Evolutionary conservation across 257 asterid genomes (phyloP).

Genomic region (Cruciata laevipes): DNA sequence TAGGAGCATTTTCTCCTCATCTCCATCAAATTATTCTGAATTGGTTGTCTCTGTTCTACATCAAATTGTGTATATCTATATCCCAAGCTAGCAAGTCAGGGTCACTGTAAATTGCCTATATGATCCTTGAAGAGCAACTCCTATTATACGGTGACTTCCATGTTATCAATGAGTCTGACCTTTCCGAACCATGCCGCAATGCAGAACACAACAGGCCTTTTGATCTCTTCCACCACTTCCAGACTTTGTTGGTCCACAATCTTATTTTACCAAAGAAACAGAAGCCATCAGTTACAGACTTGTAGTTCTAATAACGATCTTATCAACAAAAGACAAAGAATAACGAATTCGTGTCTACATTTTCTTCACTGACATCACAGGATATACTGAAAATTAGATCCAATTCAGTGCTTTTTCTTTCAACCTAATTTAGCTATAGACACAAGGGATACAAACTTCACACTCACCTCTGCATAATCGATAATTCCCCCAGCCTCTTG

Average conservation of each 20-base stretch:
- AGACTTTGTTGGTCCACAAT: conserved; percentile 72
- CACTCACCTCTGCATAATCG: conserved; percentile 84
- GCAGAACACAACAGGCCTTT: conserved; percentile 60
- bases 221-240: conserved; percentile 49
- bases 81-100: no score
- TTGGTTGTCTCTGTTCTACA: no score
- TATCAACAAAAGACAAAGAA: not conserved
- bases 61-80: no score
- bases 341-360: not conserved
- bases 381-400: not conserved
- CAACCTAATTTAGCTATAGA: not conserved
- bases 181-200: conserved; percentile 85
- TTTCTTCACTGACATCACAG: not conserved
- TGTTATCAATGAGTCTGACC: conserved; percentile 79
- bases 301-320: not conserved
- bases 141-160: conserved; percentile 44
- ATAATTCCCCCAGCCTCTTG: conserved; percentile 68
- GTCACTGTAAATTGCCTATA: no score
- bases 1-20: no score
- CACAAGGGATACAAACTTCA: not conserved
- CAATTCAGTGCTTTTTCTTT: not conserved
- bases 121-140: not conserved
- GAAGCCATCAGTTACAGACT: not conserved
- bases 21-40: no score
- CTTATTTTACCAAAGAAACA: conserved; percentile 29